phyloP scores from a whole-genome alignment of 345 rosid species.

The Arabidopsis arenosa region DNA sequence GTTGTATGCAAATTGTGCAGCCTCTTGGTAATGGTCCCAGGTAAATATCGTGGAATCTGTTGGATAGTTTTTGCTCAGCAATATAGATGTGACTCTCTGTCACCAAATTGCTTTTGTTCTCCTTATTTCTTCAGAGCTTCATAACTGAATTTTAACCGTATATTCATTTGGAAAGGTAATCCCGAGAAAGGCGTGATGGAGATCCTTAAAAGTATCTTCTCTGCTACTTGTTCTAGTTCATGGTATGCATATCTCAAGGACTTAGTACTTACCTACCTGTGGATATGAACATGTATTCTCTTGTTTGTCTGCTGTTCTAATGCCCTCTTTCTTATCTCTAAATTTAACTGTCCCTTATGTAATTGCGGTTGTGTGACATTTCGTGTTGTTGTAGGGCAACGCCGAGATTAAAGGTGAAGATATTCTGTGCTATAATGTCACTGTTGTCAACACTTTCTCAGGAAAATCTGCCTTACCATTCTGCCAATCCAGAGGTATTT shows the following conservation, averaged over 20 bases:
- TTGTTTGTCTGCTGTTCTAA: background rate
- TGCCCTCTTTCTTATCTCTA: background rate
- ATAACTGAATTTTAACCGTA: constrained; percentile 9
- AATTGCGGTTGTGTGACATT: constrained; percentile 23
- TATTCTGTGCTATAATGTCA: constrained; percentile 61
- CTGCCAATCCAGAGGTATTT: constrained; percentile 57
- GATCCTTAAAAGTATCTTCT: constrained; percentile 57
- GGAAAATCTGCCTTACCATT: constrained; percentile 71
- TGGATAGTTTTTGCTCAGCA: constrained; percentile 13
- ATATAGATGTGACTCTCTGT: background rate
- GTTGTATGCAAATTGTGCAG: constrained; percentile 71
- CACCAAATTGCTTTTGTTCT: background rate
- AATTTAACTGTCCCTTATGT: background rate
- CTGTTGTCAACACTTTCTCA: constrained; percentile 74
- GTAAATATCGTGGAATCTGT: constrained; percentile 44
- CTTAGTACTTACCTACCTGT: constrained; percentile 1
- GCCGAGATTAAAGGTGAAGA: constrained; percentile 55
- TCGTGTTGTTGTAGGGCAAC: constrained; percentile 60
- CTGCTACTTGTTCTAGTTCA: constrained; percentile 56
- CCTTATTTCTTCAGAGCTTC: background rate
- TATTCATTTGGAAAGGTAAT: constrained; percentile 57
- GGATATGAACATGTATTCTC: background rate
- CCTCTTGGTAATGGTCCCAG: constrained; percentile 83
- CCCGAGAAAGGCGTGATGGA: constrained; percentile 54
- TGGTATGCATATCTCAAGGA: constrained; percentile 54